These are phyloP conservation scores for Suillus placidus DNA, from an alignment of 768 basidiomycete species.

Conservation along the genomic window DNA sequence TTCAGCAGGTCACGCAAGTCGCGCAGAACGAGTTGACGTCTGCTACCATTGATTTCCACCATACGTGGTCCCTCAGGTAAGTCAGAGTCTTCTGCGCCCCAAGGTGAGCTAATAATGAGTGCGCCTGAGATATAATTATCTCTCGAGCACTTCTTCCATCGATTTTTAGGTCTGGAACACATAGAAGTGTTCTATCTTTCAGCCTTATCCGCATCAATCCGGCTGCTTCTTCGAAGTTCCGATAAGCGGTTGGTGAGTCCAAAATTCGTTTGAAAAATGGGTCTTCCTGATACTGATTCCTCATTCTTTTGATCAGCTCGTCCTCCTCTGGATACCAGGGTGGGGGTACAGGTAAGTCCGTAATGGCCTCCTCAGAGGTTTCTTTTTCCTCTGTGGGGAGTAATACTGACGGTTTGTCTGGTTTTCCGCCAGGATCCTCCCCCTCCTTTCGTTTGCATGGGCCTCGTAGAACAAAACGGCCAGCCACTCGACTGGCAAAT, in stretches of 20 bases:
- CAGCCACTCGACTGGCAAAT: neutral
- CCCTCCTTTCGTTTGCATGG: neutral
- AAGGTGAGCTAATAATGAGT: neutral
- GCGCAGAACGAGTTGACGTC: no score
- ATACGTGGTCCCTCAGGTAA: no score
- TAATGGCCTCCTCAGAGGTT: no score
- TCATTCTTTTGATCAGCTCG: neutral
- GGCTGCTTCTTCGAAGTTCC: neutral
- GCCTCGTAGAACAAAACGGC: neutral
- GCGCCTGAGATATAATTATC: neutral
- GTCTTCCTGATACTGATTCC: neutral
- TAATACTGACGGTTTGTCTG: no score
- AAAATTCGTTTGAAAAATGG: neutral
- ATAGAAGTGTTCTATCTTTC: neutral
- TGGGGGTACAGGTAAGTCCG: no score
- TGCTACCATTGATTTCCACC: no score
- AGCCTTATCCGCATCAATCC: rapidly evolving
- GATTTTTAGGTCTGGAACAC: neutral
- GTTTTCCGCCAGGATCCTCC: neutral
- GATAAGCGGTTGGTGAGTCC: neutral
- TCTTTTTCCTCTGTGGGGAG: no score
- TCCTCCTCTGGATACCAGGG: neutral
- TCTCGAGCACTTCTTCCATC: neutral
- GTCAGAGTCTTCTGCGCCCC: no score
- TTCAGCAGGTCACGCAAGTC: no score